Percentiles rank a stretch among this genome's conserved stretches.
Evolutionary conservation across 2,329 filamentous ascomycete genomes (phyloP).

Genomic region (Nemania sp.): DNA sequence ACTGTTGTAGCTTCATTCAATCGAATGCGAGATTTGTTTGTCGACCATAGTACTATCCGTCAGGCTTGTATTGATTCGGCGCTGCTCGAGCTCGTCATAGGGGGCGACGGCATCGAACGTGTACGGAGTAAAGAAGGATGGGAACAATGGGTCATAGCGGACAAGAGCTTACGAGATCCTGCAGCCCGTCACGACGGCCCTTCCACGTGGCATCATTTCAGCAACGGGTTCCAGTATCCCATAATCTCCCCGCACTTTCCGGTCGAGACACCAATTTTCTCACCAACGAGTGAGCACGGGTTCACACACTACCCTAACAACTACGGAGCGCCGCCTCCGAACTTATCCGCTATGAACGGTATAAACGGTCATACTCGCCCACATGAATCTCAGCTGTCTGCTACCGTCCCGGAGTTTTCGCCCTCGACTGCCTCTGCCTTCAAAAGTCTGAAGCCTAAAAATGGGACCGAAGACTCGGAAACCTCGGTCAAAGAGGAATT

Average conservation of each 20-base stretch:
- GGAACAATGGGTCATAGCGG: constrained; percentile 74
- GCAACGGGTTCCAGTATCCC: constrained; percentile 21
- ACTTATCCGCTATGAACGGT: constrained; percentile 27
- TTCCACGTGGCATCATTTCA: constrained; percentile 40
- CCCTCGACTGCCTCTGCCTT: constrained; percentile 39
- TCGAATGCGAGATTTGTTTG: constrained; percentile 73
- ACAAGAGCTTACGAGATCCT: constrained; percentile 70
- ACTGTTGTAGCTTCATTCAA: constrained; percentile 83
- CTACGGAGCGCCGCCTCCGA: constrained; percentile 31
- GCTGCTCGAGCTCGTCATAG: constrained; percentile 72
- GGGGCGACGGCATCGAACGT: constrained; percentile 77
- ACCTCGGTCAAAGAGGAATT: neutral
- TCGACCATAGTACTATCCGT: constrained; percentile 73
- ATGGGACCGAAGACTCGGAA: constrained; percentile 1
- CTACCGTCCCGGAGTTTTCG: constrained; percentile 65
- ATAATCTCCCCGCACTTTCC: constrained; percentile 35
- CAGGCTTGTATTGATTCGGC: constrained; percentile 73
- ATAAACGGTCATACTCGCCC: constrained; percentile 33
- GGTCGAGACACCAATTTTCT: constrained; percentile 36
- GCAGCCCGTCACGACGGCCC: constrained; percentile 74
- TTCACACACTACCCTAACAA: constrained; percentile 39
- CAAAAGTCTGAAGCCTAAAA: constrained; percentile 13
- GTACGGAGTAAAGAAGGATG: constrained; percentile 76
- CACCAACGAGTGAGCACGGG: constrained; percentile 37
- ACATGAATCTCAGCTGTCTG: constrained; percentile 59